A percentile compares a stretch with the other conserved stretches of the same genome.
phyloP scores from a whole-genome alignment of 179 eudicot genomes.

The Silene noctiflora region DNA sequence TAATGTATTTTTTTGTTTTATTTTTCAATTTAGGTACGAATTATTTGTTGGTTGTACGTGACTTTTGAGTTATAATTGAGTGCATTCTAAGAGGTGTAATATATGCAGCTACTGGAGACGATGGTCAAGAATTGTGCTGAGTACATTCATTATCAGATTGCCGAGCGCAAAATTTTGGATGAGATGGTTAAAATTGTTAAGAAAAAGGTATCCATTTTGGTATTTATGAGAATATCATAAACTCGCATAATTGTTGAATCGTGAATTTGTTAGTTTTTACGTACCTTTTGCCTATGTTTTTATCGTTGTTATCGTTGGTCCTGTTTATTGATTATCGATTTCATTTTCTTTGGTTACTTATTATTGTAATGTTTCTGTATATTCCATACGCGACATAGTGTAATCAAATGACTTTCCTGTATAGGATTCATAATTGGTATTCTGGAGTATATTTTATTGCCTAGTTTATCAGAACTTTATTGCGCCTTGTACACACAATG shows the following conservation, averaged over 20 bases:
- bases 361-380: not conserved
- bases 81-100: not conserved
- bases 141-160: conserved; percentile 70
- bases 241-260: too few species aligned
- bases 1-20: conserved; percentile 24
- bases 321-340: not conserved
- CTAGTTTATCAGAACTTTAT: not conserved
- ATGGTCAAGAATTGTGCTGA: conserved; percentile 98
- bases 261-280: too few species aligned
- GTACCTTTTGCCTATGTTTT: not conserved
- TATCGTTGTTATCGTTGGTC: too few species aligned
- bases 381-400: not conserved
- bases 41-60: not conserved
- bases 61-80: not conserved
- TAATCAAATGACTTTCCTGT: not conserved
- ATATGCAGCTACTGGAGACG: conserved; percentile 78
- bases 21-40: too few species aligned
- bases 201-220: conserved; percentile 57
- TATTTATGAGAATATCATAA: not conserved
- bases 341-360: not conserved
- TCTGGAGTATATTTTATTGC: not conserved
- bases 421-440: not conserved
- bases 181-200: conserved; percentile 86
- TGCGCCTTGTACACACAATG: not conserved
- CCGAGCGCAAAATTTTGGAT: conserved; percentile 68